Conservation (phyloP, 176 grass and related monocot genomes). For the Eragrostis curvula region DNA sequence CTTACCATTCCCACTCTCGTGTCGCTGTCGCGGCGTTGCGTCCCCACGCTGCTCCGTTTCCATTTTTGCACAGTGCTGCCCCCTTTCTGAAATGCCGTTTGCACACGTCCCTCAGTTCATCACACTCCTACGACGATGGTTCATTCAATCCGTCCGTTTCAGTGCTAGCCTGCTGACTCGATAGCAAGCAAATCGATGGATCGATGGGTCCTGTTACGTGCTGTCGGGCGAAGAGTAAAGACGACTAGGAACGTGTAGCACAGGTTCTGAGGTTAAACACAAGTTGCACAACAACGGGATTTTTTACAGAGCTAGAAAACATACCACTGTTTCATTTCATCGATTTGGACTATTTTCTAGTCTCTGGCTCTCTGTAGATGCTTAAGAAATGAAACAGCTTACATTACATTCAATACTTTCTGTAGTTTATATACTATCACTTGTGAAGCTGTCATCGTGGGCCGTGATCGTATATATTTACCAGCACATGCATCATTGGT, state of each 20-base stretch:
- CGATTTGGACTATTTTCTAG: too few species aligned
- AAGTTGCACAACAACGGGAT: too few species aligned
- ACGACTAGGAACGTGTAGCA: background rate
- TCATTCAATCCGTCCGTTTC: background rate
- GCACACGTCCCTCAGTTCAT: background rate
- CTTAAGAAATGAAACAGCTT: background rate
- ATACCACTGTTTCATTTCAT: too few species aligned
- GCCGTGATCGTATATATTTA: background rate
- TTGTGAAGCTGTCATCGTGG: background rate
- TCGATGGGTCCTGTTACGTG: background rate
- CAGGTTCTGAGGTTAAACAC: too few species aligned
- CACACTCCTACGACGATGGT: background rate
- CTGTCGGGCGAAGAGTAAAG: slow-evolving; percentile 17
- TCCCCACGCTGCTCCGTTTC: slow-evolving; percentile 34
- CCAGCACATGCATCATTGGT: background rate
- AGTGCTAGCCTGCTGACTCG: background rate
- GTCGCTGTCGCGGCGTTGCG: slow-evolving; percentile 51
- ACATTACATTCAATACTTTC: background rate
- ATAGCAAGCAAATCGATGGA: slow-evolving; percentile 23
- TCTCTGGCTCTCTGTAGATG: too few species aligned
- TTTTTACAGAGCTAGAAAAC: too few species aligned
- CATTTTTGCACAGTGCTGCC: slow-evolving; percentile 39
- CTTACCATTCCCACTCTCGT: slow-evolving; percentile 55
- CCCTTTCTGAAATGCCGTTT: slow-evolving; percentile 22
- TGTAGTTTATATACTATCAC: background rate